These are phyloP conservation scores for Rosa multiflora DNA, from an alignment of 306 rosid species.

Conservation along the genomic window DNA sequence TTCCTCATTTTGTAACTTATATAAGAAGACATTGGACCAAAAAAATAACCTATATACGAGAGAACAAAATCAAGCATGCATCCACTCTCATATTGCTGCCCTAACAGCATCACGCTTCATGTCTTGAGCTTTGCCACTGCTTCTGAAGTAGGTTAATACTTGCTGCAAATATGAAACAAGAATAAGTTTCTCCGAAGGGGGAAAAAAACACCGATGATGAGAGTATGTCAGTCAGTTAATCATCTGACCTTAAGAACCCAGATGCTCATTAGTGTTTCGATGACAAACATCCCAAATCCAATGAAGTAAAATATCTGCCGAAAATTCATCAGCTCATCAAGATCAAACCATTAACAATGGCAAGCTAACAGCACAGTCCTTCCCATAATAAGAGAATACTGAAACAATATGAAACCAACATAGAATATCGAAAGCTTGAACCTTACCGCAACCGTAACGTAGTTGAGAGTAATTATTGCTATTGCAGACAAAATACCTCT, in stretches of 20 bases:
- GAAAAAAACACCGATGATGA: constrained; percentile 4
- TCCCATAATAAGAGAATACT: neutral
- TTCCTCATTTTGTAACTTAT: neutral
- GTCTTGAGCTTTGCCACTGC: constrained; percentile 81
- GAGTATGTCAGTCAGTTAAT: constrained; percentile 7
- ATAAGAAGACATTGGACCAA: neutral
- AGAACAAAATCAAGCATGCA: neutral
- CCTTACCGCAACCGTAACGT: constrained; percentile 61
- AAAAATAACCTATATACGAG: neutral
- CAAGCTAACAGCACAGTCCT: neutral
- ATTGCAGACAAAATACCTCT: constrained; percentile 89
- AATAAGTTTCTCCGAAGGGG: constrained; percentile 19
- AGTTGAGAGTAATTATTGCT: constrained; percentile 38
- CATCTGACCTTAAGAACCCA: constrained; percentile 93
- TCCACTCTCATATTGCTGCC: constrained; percentile 60
- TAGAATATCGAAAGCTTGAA: constrained; percentile 8
- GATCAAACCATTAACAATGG: constrained; percentile 14
- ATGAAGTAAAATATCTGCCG: constrained; percentile 82
- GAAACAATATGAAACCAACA: constrained; percentile 16
- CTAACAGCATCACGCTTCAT: constrained; percentile 78
- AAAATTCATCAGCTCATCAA: constrained; percentile 19
- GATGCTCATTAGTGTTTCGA: constrained; percentile 76
- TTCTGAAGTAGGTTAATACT: constrained; percentile 93
- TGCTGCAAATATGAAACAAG: constrained; percentile 51
- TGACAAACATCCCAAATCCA: constrained; percentile 67